These are phyloP conservation scores for Linnemannia exigua DNA, from an alignment of 192 early-diverging fungal species.

Conservation along the genomic window DNA sequence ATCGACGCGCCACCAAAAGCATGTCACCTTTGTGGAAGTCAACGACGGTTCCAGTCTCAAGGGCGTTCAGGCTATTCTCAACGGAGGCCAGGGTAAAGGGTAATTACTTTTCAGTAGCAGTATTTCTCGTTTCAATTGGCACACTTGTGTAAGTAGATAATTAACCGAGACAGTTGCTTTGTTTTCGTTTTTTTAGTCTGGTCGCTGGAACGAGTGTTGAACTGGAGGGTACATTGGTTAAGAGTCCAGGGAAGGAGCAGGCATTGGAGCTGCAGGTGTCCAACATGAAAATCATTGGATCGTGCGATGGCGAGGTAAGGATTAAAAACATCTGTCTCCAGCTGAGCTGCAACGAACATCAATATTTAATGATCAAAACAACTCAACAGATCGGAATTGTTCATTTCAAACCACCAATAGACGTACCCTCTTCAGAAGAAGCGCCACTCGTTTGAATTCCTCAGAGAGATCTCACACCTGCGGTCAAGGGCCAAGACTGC, in stretches of 20 bases:
- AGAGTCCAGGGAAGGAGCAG: conserved; percentile 80
- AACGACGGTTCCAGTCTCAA: conserved; percentile 80
- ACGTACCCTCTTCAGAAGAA: conserved; percentile 92
- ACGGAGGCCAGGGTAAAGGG: conserved; percentile 66
- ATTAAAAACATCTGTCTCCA: background rate
- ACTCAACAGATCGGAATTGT: background rate
- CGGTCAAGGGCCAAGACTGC: conserved; percentile 83
- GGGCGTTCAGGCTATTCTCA: conserved; percentile 80
- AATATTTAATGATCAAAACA: background rate
- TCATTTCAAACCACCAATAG: conserved; percentile 33
- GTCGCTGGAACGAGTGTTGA: conserved; percentile 81
- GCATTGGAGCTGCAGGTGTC: conserved; percentile 76
- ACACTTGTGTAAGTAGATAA: background rate
- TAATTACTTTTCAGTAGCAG: conserved; percentile 51
- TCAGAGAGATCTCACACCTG: conserved; percentile 84
- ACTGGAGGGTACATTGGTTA: conserved; percentile 75
- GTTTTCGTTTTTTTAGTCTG: conserved; percentile 55
- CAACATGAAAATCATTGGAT: conserved; percentile 67
- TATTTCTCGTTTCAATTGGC: conserved; percentile 17
- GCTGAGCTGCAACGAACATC: background rate
- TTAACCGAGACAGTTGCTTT: background rate
- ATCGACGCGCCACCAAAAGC: conserved; percentile 85
- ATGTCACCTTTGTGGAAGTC: conserved; percentile 81
- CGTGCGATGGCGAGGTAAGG: conserved; percentile 71
- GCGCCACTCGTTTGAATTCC: conserved; percentile 79